These are phyloP conservation scores for Phycomyces nitens DNA, from an alignment of 192 early-diverging fungal genomes.

Conservation along the genomic window DNA sequence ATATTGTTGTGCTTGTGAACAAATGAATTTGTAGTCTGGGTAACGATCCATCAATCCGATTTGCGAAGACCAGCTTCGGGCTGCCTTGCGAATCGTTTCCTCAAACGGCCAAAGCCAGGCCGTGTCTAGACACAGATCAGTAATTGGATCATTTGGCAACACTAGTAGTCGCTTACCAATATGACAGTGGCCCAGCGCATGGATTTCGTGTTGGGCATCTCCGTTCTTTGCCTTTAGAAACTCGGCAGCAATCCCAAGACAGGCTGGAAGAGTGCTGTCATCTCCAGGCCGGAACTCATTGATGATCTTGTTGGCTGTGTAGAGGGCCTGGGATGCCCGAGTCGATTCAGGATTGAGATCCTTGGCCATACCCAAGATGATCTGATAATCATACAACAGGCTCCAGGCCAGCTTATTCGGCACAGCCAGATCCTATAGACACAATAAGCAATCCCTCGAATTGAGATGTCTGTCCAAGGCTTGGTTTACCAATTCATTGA, in stretches of 20 bases:
- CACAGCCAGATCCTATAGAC: constrained; percentile 65
- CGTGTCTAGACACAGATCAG: constrained; percentile 39
- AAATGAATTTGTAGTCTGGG: constrained; percentile 88
- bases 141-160: too few relatives aligned
- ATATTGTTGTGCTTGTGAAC: constrained; percentile 96
- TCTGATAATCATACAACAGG: constrained; percentile 73
- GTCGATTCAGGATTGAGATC: constrained; percentile 67
- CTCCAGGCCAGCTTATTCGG: constrained; percentile 66
- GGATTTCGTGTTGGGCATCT: constrained; percentile 67
- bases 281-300: constrained; percentile 64
- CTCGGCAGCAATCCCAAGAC: constrained; percentile 46
- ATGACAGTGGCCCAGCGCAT: constrained; percentile 92
- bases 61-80: constrained; percentile 81
- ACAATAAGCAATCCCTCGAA: constrained; percentile 48
- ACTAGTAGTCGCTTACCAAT: constrained; percentile 40
- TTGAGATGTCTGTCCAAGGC: too few relatives aligned
- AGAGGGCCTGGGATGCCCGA: constrained; percentile 76
- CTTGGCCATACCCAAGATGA: constrained; percentile 69
- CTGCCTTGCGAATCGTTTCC: constrained; percentile 94
- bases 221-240: constrained; percentile 69
- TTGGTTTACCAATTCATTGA: constrained; percentile 39
- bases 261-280: constrained; percentile 39
- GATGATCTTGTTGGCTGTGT: constrained; percentile 73
- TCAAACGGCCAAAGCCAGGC: constrained; percentile 79
- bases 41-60: constrained; percentile 79